phyloP scores from a whole-genome alignment of 768 basidiomycete species.

The Lepiota brunneoincarnata region DNA sequence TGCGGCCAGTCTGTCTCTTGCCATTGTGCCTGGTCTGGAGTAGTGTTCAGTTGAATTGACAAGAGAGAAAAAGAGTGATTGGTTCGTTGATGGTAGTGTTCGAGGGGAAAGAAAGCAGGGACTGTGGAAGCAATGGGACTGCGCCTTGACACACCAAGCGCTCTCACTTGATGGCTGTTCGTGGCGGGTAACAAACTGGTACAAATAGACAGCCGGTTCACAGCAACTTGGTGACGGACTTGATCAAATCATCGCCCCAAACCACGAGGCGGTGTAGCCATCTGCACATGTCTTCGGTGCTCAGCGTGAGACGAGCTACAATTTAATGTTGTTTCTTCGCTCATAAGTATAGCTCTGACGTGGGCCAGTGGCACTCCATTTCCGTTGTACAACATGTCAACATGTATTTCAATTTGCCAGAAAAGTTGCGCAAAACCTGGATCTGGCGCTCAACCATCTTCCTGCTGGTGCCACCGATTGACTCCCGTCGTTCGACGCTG shows the following conservation, averaged over 20 bases:
- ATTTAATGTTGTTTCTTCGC: too few relatives aligned
- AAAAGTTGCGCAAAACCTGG: slow-evolving; percentile 60
- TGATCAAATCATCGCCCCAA: background rate
- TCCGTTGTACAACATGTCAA: slow-evolving; percentile 7
- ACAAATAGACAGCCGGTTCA: slow-evolving; percentile 9
- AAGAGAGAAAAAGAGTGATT: background rate
- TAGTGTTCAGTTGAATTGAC: background rate
- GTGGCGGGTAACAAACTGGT: slow-evolving; percentile 12
- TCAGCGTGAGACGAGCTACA: too few relatives aligned
- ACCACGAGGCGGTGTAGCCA: background rate
- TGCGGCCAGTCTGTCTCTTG: slow-evolving; percentile 89
- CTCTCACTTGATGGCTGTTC: slow-evolving; percentile 11
- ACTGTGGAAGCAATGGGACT: slow-evolving; percentile 1
- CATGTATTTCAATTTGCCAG: slow-evolving; percentile 33
- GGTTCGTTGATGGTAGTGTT: background rate
- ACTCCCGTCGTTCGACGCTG: slow-evolving; percentile 87
- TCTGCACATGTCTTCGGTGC: background rate
- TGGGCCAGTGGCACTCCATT: background rate
- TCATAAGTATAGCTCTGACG: too few relatives aligned
- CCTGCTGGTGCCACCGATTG: slow-evolving; percentile 89
- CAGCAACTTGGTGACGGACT: background rate
- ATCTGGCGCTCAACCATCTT: slow-evolving; percentile 87
- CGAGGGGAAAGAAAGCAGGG: background rate
- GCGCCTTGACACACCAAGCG: background rate
- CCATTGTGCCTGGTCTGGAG: slow-evolving; percentile 41